Evolutionary conservation across 371 early-diverging fungal genomes (phyloP).

Genomic region (Mortierella sp.): DNA sequence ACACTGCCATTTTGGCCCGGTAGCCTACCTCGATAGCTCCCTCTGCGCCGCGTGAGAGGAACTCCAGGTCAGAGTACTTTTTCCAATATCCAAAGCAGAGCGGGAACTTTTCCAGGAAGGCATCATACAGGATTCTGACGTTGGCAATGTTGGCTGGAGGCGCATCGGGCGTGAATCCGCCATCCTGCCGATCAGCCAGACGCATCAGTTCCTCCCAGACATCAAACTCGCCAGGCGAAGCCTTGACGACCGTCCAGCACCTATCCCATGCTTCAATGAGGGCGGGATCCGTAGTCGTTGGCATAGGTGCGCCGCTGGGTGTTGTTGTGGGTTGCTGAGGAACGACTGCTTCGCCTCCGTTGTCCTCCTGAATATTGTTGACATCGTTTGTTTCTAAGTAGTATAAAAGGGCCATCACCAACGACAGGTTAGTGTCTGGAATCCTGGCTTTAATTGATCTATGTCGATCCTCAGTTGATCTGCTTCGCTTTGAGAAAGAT

Average conservation of each 20-base stretch:
- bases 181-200: constrained; percentile 65
- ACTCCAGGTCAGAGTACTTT: constrained; percentile 77
- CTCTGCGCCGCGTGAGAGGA: constrained; percentile 62
- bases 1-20: background rate
- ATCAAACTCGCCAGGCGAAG: constrained; percentile 70
- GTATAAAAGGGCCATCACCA: background rate
- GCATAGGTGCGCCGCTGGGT: constrained; percentile 52
- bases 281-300: constrained; percentile 45
- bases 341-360: background rate
- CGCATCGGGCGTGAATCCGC: constrained; percentile 62
- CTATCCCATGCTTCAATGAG: constrained; percentile 62
- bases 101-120: constrained; percentile 76
- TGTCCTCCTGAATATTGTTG: background rate
- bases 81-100: constrained; percentile 85
- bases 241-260: constrained; percentile 63
- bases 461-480: background rate
- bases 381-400: background rate
- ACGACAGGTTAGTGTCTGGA: background rate
- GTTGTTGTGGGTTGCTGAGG: constrained; percentile 38
- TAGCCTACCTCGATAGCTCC: constrained; percentile 69
- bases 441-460: background rate
- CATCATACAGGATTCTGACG: constrained; percentile 69
- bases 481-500: background rate
- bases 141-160: constrained; percentile 56
- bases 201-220: constrained; percentile 74